Base-by-base conservation (phyloP, 805 yeast genomes). In the Kazachstania viticola region DNA sequence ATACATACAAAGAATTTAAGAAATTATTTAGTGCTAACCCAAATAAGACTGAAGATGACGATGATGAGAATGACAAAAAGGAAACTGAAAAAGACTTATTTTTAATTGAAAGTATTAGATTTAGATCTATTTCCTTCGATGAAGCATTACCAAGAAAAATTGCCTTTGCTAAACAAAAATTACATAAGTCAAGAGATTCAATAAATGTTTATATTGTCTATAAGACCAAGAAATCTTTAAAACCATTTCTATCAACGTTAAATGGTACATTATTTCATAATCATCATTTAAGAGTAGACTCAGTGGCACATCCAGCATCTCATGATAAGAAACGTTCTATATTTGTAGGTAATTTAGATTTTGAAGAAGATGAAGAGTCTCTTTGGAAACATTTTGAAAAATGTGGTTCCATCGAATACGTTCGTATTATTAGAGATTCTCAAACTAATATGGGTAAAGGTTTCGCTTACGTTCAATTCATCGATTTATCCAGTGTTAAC, bases 381-480 rank as follows among this genome's bases (percentile, higher is more conserved):
- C 63, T 91, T 22, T 91, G 95, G 94, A 68, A 64, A 33, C 83
- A 78, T 54, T 91, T 91, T 61, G 65, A 64, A 38, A 56, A 47
- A 2, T 65, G 75, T 40, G 83, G 82, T 17, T 76, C 71, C 17
- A 79, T 91, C 33, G 94, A 85, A 54, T 78, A 80, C 40, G 95
- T 91, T 21, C 73, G 99, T 56, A 70, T 91, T 29, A 71, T 91
- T 21, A 74, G 99, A 52, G 99, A 91, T 54, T 61, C 94, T 13
- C 83, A 83, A 61, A 88, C 96, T 15, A 88, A 91, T 48, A 65
- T 88, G 37, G 99, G 98, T 41, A 91, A 91, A 61, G 99, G 99
- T 5, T 87, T 91, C 61, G 98, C 95, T 5, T 82, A 87, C 53
- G 85, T 91, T 22, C 97, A 88, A 57, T 91, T 87, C 62, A 70